A percentile compares a stretch with the other conserved stretches of the same genome.
These are phyloP conservation scores for Cnidoscolus chayamansa DNA, from an alignment of 441 rosid species.

Conservation along the genomic window DNA sequence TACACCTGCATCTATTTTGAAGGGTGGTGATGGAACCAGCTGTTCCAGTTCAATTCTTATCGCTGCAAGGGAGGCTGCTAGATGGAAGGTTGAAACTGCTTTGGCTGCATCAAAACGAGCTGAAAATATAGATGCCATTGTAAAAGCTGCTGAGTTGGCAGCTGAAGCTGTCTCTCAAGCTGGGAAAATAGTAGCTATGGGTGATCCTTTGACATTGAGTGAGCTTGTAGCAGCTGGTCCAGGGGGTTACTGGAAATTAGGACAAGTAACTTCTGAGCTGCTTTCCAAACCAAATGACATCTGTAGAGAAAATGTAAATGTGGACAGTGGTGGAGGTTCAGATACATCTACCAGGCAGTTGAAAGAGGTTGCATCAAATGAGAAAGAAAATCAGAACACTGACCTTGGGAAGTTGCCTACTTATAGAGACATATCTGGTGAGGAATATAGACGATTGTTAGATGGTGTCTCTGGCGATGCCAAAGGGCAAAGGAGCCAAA, in stretches of 20 bases:
- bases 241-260: slow-evolving; percentile 64
- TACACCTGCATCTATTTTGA: slow-evolving; percentile 58
- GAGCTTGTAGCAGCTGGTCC: slow-evolving; percentile 71
- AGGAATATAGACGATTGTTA: slow-evolving; percentile 35
- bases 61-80: slow-evolving; percentile 90
- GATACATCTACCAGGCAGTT: slow-evolving; percentile 22
- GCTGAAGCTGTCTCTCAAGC: slow-evolving; percentile 95
- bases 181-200: slow-evolving; percentile 89
- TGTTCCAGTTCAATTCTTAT: slow-evolving; percentile 62
- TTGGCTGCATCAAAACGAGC: slow-evolving; percentile 90
- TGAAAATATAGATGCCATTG: slow-evolving; percentile 90
- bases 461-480: slow-evolving; percentile 43
- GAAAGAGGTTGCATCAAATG: slow-evolving; percentile 36
- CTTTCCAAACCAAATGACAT: slow-evolving; percentile 31
- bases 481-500: slow-evolving; percentile 43
- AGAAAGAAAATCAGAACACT: slow-evolving; percentile 28
- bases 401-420: slow-evolving; percentile 37
- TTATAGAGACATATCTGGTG: slow-evolving; percentile 36
- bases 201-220: slow-evolving; percentile 59
- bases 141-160: slow-evolving; percentile 95
- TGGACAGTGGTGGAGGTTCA: slow-evolving; percentile 23
- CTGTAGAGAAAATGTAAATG: slow-evolving; percentile 15
- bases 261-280: slow-evolving; percentile 43
- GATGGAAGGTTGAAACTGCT: slow-evolving; percentile 86
- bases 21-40: slow-evolving; percentile 47